Evolutionary conservation across 1,139 yeast species (phyloP).

Genomic region (Zygosaccharomyces sapae): DNA sequence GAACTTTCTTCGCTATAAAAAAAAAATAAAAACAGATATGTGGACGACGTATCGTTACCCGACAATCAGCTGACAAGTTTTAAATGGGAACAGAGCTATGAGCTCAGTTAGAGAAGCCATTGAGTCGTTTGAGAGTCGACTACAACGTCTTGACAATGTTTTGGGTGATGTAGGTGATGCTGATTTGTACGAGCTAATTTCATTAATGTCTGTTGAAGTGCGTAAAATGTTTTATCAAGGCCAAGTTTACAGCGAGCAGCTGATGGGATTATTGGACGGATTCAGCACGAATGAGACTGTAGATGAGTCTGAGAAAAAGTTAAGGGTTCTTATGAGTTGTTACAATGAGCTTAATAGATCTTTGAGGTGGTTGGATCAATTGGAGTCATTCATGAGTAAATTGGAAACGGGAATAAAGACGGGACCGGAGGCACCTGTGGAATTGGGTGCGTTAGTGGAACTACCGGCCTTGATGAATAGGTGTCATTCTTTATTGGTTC

Average conservation of each 20-base stretch:
- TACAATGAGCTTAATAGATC: slow-evolving; percentile 8
- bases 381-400: slow-evolving; percentile 10
- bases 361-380: slow-evolving; percentile 7
- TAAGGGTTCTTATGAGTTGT: slow-evolving; percentile 9
- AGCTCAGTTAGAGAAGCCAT: not conserved
- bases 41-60: slow-evolving; percentile 10
- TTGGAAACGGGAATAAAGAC: slow-evolving; percentile 1
- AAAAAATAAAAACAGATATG: not conserved
- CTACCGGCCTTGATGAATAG: slow-evolving; percentile 10
- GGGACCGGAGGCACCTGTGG: not conserved
- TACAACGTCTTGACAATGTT: slow-evolving; percentile 2
- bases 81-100: not conserved
- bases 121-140: slow-evolving; percentile 5
- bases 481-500: slow-evolving; percentile 11
- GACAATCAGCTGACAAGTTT: slow-evolving; percentile 3
- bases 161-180: slow-evolving; percentile 5
- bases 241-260: slow-evolving; percentile 6
- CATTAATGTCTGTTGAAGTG: slow-evolving; percentile 3
- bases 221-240: slow-evolving; percentile 7
- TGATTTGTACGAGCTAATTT: slow-evolving; percentile 1
- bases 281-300: slow-evolving; percentile 7
- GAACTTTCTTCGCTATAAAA: not conserved
- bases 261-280: slow-evolving; percentile 5
- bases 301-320: slow-evolving; percentile 3
- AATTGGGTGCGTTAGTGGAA: not conserved